Evolutionary conservation across 805 yeast genomes (phyloP), one percentile per base, ranked within the genome.

Genomic region (Candida piceae): DNA sequence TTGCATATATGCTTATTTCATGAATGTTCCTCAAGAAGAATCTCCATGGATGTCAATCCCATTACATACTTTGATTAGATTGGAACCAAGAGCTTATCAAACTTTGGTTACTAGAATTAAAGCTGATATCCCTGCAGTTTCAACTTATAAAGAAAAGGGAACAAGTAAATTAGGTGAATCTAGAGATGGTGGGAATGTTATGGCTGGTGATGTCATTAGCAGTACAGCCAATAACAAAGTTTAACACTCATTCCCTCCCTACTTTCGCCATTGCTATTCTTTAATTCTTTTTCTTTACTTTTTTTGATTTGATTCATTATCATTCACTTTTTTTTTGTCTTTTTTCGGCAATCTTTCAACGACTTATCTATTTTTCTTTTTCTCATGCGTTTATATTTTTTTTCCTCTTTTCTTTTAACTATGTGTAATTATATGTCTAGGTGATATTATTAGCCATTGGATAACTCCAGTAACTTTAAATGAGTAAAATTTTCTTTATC

Each of bases 41-140:
- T 77, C 89, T 40, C 99, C 99, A 5, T 93, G 98, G 98, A 88
- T 93, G 96, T 86, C 94, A 27, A 94, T 93, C 41, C 99, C 99
- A 5, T 67, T 93, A 51, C 99, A 93, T 57, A 93, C 98, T 0
- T 66, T 93, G 58, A 93, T 93, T 53, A 84, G 87, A 56, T 68
- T 93, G 45, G 97, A 93, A 58, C 96, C 97, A n/a, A 72, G 95
- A 39, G 96, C 98, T 0, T 89, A 86, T 54, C 81, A 80, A 34
- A 89, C 98, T 0, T 63, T 80, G 29, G 97, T 89, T 13, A 83
- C 90, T 15, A 72, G 94, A 50, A 85, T 93, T 40, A 87, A 87
- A 50, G 98, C 97, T 0, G 86, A 93, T 58, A 90, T 93, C 34
- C 98, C 99, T 3, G 98, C 98, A 0, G 99, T 93, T 5, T 80